Base-by-base conservation (phyloP, 2,329 filamentous ascomycete genomes). In the Alternaria sp. region DNA sequence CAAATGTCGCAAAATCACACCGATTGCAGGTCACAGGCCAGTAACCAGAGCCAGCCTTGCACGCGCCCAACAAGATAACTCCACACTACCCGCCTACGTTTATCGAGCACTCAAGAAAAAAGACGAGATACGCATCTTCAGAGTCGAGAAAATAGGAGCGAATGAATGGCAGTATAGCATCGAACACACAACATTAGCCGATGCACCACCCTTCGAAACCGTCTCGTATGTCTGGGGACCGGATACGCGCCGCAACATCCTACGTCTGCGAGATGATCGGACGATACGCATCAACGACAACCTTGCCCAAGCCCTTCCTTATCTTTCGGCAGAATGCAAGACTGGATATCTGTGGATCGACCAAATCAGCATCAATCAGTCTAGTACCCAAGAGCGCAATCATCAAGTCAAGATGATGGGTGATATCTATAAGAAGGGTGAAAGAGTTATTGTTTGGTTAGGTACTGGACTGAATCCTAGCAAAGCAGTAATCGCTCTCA, bases 391-490 rank as follows among this genome's bases (percentile, higher is more conserved):
- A 0, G 36, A 40, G 36, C 36, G 36, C 36, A 40, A 40, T 3
- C 36, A 40, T 17, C 36, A 40, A 3, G 36, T 40, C 36, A 40
- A 11, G 0, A 40, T 40, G n/a, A 40, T 40, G 36, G 36, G 36
- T 11, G n/a, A 40, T 3, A 17, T 40, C 8, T 40, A 40, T 2
- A n/a, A 5, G 15, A 40, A n/a, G 2, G 32, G 32, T 0, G 15
- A 40, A 40, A 40, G 32, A n/a, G 32, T 40, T 2, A 9, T 40
- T 0, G 32, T 8, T 1, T 40, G 32, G 32, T 3, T 40, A 4
- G 32, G 32, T 1, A 36, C 1, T 0, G 32, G 1, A 1, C 1
- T 0, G 2, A 5, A 9, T 5, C 15, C 32, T 3, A 36, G 32
- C 30, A 8, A 15, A 9, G 0, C 4, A 3, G 0, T 36, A 4